phyloP scores from a whole-genome alignment of 2,329 filamentous ascomycete genomes.

The Hawksworthiomyces lignivorus region DNA sequence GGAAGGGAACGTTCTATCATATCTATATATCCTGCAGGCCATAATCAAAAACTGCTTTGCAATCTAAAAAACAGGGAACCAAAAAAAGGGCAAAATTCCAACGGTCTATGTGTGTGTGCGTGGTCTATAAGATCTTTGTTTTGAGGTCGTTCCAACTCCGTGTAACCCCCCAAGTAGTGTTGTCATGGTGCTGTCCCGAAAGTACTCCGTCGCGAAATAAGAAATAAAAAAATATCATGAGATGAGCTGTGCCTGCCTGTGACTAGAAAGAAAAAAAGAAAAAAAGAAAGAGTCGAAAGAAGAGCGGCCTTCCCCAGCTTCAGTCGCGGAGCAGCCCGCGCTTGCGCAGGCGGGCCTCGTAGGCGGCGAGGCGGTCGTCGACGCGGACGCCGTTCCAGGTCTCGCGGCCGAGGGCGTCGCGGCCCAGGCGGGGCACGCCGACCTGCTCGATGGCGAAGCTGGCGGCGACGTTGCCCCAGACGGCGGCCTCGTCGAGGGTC shows the following conservation, averaged over 20 bases:
- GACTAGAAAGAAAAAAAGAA: background rate
- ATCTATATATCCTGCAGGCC: too few species aligned
- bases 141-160: background rate
- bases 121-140: too few species aligned
- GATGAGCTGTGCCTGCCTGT: background rate
- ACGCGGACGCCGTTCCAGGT: conserved; percentile 55
- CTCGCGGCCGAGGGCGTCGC: conserved; percentile 39
- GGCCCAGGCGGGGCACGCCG: conserved; percentile 60
- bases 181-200: too few species aligned
- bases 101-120: too few species aligned
- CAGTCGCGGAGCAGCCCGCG: conserved; percentile 1
- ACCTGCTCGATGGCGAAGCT: conserved; percentile 94
- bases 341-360: conserved; percentile 31
- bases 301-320: too few species aligned
- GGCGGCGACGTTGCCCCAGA: conserved; percentile 74
- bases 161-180: too few species aligned
- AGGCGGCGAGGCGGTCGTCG: conserved; percentile 43
- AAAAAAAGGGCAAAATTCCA: too few species aligned
- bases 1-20: too few species aligned
- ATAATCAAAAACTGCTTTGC: too few species aligned
- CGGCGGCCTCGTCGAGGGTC: conserved; percentile 60
- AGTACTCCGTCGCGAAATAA: too few species aligned
- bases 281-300: background rate
- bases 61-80: too few species aligned
- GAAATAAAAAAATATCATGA: background rate